These are phyloP conservation scores for Paecilomyces variotii DNA, from an alignment of 2,329 filamentous ascomycete species.

Conservation along the genomic window DNA sequence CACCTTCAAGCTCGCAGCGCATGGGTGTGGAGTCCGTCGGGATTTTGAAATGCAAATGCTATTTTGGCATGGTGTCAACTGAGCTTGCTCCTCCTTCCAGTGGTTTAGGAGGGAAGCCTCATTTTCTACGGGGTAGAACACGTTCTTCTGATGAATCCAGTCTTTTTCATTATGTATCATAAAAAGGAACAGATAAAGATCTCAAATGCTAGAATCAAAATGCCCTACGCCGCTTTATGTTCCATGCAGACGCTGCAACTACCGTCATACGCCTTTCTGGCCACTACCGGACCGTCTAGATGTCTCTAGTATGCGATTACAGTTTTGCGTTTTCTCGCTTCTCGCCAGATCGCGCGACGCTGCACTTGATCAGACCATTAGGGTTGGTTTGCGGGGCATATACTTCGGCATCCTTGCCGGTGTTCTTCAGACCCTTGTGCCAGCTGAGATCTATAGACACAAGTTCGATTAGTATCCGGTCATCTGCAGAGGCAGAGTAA, in stretches of 20 bases:
- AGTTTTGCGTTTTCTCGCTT: constrained; percentile 21
- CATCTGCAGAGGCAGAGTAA: constrained; percentile 3
- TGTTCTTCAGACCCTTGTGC: constrained; percentile 94
- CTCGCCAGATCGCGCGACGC: constrained; percentile 47
- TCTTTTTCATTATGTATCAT: constrained; percentile 1
- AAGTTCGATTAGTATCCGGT: constrained; percentile 1
- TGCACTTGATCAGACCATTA: constrained; percentile 93
- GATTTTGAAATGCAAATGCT: constrained; percentile 1
- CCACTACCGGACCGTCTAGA: constrained; percentile 6
- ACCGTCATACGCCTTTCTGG: constrained; percentile 7
- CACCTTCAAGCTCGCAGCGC: constrained; percentile 24
- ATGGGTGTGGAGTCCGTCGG: constrained; percentile 30
- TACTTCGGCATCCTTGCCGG: constrained; percentile 88
- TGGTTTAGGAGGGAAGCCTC: background rate
- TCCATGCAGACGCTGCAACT: constrained; percentile 5
- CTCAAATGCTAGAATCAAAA: background rate
- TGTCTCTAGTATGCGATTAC: constrained; percentile 10
- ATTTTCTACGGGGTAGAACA: background rate
- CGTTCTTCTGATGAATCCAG: background rate
- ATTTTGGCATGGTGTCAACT: constrained; percentile 8
- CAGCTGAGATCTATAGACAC: constrained; percentile 71
- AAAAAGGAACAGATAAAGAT: background rate
- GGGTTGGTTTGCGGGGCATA: constrained; percentile 88
- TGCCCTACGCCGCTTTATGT: background rate
- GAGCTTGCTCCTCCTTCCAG: background rate